A percentile compares a stretch with the other conserved stretches of the same genome.
Evolutionary conservation across 2,329 filamentous ascomycete genomes (phyloP).

Genomic region (Cercospora sojina): DNA sequence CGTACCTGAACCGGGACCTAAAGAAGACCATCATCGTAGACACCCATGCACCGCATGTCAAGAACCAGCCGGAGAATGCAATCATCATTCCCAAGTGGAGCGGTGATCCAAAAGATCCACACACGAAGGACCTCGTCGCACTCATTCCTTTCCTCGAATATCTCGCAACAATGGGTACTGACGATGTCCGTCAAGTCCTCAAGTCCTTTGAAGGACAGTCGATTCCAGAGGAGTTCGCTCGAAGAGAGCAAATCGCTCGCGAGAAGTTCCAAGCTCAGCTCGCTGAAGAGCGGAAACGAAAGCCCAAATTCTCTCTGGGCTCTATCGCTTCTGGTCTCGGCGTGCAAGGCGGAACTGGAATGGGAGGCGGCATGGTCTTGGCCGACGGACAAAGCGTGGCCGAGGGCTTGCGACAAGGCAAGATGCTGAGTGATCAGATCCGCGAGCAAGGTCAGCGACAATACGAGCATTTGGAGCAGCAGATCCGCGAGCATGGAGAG

Average conservation of each 20-base stretch:
- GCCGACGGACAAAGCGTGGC: slow-evolving; percentile 57
- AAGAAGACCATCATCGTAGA: slow-evolving; percentile 95
- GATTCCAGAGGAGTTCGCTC: slow-evolving; percentile 86
- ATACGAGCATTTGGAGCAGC: slow-evolving; percentile 84
- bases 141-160: slow-evolving; percentile 98
- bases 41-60: slow-evolving; percentile 76
- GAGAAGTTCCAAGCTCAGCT: slow-evolving; percentile 80
- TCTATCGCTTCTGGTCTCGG: slow-evolving; percentile 65
- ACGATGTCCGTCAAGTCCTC: slow-evolving; percentile 68
- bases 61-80: slow-evolving; percentile 92
- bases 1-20: slow-evolving; percentile 92
- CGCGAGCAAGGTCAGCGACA: slow-evolving; percentile 86
- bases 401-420: slow-evolving; percentile 83
- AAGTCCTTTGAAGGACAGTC: slow-evolving; percentile 67
- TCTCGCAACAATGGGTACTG: slow-evolving; percentile 87
- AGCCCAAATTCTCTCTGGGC: slow-evolving; percentile 61
- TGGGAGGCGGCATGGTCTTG: slow-evolving; percentile 58
- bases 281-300: slow-evolving; percentile 65
- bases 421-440: slow-evolving; percentile 95
- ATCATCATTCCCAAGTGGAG: slow-evolving; percentile 89
- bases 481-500: slow-evolving; percentile 89
- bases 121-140: slow-evolving; percentile 71
- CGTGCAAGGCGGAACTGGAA: slow-evolving; percentile 65
- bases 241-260: slow-evolving; percentile 80
- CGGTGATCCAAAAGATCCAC: slow-evolving; percentile 69